Evolutionary conservation across 805 yeast species (phyloP).

Genomic region (Saturnispora gosingensis): DNA sequence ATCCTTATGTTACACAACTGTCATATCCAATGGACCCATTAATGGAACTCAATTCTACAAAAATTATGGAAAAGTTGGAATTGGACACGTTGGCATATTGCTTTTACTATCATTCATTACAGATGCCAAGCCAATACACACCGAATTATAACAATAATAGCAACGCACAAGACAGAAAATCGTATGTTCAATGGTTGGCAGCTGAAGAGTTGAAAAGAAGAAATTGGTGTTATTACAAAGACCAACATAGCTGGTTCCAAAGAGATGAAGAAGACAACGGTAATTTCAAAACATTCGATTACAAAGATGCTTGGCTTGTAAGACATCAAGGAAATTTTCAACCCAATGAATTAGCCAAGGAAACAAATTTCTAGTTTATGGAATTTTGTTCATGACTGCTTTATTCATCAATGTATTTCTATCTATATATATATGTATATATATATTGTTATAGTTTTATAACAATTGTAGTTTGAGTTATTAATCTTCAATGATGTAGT

Average conservation of each 20-base stretch:
- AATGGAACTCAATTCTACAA: conserved; percentile 53
- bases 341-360: conserved; percentile 18
- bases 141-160: conserved; percentile 19
- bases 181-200: conserved; percentile 26
- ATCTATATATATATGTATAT: neutral
- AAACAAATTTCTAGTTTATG: conserved; percentile 5
- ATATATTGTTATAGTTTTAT: neutral
- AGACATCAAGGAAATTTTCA: conserved; percentile 23
- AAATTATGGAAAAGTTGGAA: conserved; percentile 62
- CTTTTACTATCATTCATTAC: conserved; percentile 58
- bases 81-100: conserved; percentile 85
- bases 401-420: neutral
- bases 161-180: conserved; percentile 27
- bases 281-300: conserved; percentile 25
- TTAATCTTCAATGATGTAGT: no score
- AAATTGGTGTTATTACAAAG: conserved; percentile 12
- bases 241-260: conserved; percentile 12
- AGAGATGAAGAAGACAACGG: conserved; percentile 18
- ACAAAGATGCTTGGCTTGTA: conserved; percentile 25
- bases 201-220: conserved; percentile 19
- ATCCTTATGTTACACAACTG: conserved; percentile 83
- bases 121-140: neutral
- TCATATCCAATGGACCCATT: conserved; percentile 85
- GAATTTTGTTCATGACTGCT: neutral
- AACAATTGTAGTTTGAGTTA: neutral